phyloP scores from a whole-genome alignment of 2,329 filamentous ascomycete species.

The Sporothrix mexicana region DNA sequence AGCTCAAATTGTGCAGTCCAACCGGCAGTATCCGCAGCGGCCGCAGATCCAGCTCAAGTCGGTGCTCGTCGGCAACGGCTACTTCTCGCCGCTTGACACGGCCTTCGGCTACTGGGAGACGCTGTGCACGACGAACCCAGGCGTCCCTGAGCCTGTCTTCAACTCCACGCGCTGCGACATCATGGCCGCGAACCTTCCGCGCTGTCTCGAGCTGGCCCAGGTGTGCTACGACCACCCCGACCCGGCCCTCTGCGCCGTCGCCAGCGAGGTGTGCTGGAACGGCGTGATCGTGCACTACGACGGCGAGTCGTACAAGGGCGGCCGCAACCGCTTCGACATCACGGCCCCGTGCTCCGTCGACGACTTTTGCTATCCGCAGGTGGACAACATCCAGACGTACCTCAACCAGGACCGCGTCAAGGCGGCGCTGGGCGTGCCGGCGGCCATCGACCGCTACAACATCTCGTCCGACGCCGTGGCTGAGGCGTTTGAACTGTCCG shows the following conservation, averaged over 20 bases:
- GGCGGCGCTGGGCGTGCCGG: slow-evolving; percentile 59
- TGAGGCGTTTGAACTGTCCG: slow-evolving; percentile 53
- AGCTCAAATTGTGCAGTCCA: slow-evolving; percentile 39
- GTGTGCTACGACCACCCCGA: slow-evolving; percentile 59
- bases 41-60: slow-evolving; percentile 57
- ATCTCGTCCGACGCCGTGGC: slow-evolving; percentile 60
- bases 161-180: slow-evolving; percentile 31
- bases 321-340: slow-evolving; percentile 32
- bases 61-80: slow-evolving; percentile 63
- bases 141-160: slow-evolving; percentile 62
- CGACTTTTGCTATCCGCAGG: no score
- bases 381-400: no score
- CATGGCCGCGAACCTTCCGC: slow-evolving; percentile 31
- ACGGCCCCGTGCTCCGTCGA: slow-evolving; percentile 15
- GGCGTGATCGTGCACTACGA: slow-evolving; percentile 61
- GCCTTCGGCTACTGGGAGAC: slow-evolving; percentile 60
- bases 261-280: slow-evolving; percentile 61
- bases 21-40: slow-evolving; percentile 52
- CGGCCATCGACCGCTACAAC: slow-evolving; percentile 45
- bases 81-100: slow-evolving; percentile 53
- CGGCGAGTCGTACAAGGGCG: slow-evolving; percentile 48
- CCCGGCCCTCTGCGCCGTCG: slow-evolving; percentile 57
- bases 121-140: slow-evolving; percentile 58
- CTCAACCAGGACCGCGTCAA: slow-evolving; percentile 42
- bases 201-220: slow-evolving; percentile 55